Percentiles rank a stretch among this genome's conserved stretches.
Conservation (phyloP, 73 alveolate genomes). For the Paraurostyla sp. region DNA sequence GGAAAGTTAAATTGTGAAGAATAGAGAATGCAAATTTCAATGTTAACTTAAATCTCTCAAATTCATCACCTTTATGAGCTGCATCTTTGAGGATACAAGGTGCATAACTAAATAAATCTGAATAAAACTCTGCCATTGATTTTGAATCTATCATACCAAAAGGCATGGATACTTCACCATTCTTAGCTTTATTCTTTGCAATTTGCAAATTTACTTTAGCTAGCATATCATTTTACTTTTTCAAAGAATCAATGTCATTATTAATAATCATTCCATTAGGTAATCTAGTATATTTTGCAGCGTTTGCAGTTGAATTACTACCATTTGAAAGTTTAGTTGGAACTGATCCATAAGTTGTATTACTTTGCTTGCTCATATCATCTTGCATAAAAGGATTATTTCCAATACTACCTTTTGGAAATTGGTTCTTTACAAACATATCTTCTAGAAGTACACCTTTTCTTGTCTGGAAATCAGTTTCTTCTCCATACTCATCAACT, state of each 20-base stretch:
- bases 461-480: not conserved
- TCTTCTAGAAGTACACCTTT: not conserved
- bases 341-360: not conserved
- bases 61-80: constrained; percentile 33
- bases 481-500: not conserved
- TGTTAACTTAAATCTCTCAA: constrained; percentile 46
- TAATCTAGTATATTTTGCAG: not conserved
- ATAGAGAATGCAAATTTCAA: constrained; percentile 34
- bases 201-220: constrained; percentile 10
- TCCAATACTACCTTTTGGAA: not conserved
- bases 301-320: not conserved
- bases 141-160: constrained; percentile 31
- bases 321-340: constrained; percentile 11
- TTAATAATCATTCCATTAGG: constrained; percentile 40
- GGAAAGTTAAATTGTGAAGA: constrained; percentile 18
- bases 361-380: not conserved
- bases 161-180: constrained; percentile 3
- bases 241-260: constrained; percentile 1
- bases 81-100: constrained; percentile 31
- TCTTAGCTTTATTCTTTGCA: constrained; percentile 35
- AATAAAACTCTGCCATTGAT: constrained; percentile 12
- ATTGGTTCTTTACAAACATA: not conserved
- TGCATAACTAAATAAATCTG: constrained; percentile 44
- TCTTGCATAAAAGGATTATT: not conserved
- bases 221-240: constrained; percentile 22